phyloP scores from a whole-genome alignment of 2,329 filamentous ascomycete genomes.

The Neonectria faginata region DNA sequence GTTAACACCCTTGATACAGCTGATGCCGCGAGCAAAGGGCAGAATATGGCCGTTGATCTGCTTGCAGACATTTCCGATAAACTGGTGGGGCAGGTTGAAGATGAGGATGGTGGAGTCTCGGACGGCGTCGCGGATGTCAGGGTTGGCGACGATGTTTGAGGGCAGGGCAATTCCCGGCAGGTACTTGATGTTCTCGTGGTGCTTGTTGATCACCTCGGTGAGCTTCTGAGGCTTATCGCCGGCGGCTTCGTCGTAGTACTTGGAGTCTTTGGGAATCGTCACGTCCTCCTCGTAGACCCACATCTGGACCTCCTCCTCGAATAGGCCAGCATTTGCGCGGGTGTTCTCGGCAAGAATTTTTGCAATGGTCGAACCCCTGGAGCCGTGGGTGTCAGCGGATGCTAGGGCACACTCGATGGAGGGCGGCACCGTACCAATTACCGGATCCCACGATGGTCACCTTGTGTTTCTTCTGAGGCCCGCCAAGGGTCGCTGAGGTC shows the following conservation, averaged over 20 bases:
- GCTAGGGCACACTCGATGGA: neutral
- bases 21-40: constrained; percentile 92
- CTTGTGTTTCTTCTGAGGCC: constrained; percentile 82
- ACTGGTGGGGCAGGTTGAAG: constrained; percentile 97
- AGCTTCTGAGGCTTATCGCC: constrained; percentile 83
- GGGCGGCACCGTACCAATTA: constrained; percentile 77
- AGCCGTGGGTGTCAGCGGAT: neutral
- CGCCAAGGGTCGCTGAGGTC: constrained; percentile 55
- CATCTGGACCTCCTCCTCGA: constrained; percentile 94
- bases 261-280: constrained; percentile 76
- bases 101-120: constrained; percentile 87
- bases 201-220: constrained; percentile 87
- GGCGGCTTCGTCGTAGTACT: constrained; percentile 74
- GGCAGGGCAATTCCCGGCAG: constrained; percentile 89
- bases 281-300: constrained; percentile 98
- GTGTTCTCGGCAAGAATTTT: constrained; percentile 98
- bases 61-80: constrained; percentile 88
- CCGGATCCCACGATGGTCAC: constrained; percentile 95
- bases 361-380: constrained; percentile 93
- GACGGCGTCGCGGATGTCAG: constrained; percentile 82
- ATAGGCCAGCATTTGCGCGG: constrained; percentile 79
- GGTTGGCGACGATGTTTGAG: constrained; percentile 84
- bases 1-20: constrained; percentile 98
- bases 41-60: constrained; percentile 89
- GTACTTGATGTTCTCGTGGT: constrained; percentile 98